Conservation (phyloP, 208 protist genomes). For the Acanthamoeba rhysodes region DNA sequence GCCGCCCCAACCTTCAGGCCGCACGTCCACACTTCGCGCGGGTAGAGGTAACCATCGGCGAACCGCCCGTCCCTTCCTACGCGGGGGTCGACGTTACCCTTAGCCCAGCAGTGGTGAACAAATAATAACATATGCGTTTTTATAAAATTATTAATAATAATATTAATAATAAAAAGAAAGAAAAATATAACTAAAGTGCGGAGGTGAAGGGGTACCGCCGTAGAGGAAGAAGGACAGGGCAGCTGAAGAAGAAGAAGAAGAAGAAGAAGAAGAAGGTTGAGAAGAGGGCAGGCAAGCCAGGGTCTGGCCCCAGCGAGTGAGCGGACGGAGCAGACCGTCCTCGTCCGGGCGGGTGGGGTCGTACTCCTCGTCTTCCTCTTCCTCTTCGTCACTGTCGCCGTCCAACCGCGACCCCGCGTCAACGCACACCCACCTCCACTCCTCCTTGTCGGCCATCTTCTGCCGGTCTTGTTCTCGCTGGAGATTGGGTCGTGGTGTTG, state of each 20-base stretch:
- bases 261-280: not conserved
- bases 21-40: conserved; percentile 1
- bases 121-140: too few relatives aligned
- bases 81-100: not conserved
- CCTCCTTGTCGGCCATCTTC: not conserved
- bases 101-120: not conserved
- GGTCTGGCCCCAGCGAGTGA: not conserved
- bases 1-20: not conserved
- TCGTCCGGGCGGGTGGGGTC: not conserved
- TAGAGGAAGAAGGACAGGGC: not conserved
- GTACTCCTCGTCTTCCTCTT: not conserved
- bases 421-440: not conserved
- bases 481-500: too few relatives aligned
- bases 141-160: too few relatives aligned
- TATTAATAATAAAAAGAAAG: not conserved
- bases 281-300: not conserved
- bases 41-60: not conserved
- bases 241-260: not conserved
- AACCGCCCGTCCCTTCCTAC: not conserved
- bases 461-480: too few relatives aligned
- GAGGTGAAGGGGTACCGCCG: not conserved
- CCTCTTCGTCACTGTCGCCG: not conserved
- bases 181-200: not conserved
- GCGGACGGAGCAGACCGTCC: too few relatives aligned
- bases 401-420: not conserved